These are phyloP conservation scores for Pyricularia pennisetigena DNA, from an alignment of 2,329 filamentous ascomycete species.

Conservation along the genomic window DNA sequence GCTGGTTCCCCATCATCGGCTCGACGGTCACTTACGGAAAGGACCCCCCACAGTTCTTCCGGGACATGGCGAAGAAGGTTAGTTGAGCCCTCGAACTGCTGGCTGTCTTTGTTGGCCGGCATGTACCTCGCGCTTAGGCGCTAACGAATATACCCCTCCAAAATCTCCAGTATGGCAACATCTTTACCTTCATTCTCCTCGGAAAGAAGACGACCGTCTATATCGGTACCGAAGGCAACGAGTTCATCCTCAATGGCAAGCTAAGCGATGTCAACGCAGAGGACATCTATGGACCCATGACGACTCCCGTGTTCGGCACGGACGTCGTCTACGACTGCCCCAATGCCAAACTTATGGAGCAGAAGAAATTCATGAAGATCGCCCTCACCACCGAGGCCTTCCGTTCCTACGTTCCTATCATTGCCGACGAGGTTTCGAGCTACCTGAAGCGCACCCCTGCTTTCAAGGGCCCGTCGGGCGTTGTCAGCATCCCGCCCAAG, in stretches of 20 bases:
- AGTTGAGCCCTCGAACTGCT: slow-evolving; percentile 5
- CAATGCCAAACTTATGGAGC: slow-evolving; percentile 78
- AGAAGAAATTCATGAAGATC: slow-evolving; percentile 75
- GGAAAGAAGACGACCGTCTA: slow-evolving; percentile 40
- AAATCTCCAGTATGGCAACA: slow-evolving; percentile 33
- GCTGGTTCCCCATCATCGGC: slow-evolving; percentile 74
- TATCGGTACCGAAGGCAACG: slow-evolving; percentile 40
- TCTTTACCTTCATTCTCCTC: slow-evolving; percentile 44
- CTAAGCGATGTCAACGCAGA: slow-evolving; percentile 42
- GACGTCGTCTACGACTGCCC: slow-evolving; percentile 80
- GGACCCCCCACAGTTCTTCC: slow-evolving; percentile 84
- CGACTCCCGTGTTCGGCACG: slow-evolving; percentile 56
- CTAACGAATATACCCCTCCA: background rate
- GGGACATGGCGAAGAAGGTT: slow-evolving; percentile 59
- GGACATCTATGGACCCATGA: slow-evolving; percentile 41
- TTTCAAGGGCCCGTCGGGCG: slow-evolving; percentile 51
- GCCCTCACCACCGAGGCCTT: slow-evolving; percentile 58
- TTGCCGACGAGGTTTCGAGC: slow-evolving; percentile 56
- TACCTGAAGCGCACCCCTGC: slow-evolving; percentile 48
- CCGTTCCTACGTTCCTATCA: slow-evolving; percentile 58
- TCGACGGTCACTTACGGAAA: slow-evolving; percentile 93
- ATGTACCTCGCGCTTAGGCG: background rate
- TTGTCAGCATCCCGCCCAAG: slow-evolving; percentile 51
- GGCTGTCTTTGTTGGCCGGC: background rate
- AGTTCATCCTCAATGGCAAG: slow-evolving; percentile 47